Evolutionary conservation across 139 green algal genomes (phyloP).

Genomic region (Astrephomene gubernaculifera): DNA sequence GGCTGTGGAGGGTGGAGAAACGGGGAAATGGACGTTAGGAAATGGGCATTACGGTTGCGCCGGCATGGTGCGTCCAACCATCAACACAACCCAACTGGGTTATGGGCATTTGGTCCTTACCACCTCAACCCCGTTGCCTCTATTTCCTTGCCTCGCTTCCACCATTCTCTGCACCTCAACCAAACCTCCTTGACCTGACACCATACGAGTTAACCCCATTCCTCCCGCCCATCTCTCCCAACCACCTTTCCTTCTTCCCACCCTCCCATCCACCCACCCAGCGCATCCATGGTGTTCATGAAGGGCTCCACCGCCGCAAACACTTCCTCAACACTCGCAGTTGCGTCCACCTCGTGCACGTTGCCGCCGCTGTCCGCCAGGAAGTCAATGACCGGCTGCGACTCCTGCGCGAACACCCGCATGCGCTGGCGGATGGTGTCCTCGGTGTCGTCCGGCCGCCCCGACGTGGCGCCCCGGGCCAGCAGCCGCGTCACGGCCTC

Average conservation of each 20-base stretch:
- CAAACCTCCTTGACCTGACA: no score
- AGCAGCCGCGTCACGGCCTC: constrained; percentile 69
- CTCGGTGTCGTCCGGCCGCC: constrained; percentile 78
- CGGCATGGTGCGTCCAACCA: no score
- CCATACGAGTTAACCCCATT: no score
- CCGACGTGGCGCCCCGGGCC: constrained; percentile 64
- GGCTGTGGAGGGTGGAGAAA: neutral
- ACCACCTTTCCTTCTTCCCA: neutral
- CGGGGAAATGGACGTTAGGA: neutral
- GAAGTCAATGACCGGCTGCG: constrained; percentile 57
- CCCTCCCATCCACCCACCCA: constrained; percentile 15
- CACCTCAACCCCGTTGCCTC: no score
- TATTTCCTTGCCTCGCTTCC: no score
- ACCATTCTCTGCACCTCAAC: no score
- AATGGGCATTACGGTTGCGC: no score
- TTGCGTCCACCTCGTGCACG: constrained; percentile 53
- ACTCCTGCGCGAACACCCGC: constrained; percentile 55
- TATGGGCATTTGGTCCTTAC: no score
- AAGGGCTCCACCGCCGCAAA: constrained; percentile 41
- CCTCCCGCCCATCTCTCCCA: neutral
- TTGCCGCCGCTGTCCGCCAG: constrained; percentile 42
- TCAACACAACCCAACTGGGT: no score
- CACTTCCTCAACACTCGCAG: constrained; percentile 28
- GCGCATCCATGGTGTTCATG: constrained; percentile 53
- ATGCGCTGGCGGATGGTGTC: constrained; percentile 80